phyloP scores from a whole-genome alignment of 805 yeast species.

The Lipomyces japonicus region DNA sequence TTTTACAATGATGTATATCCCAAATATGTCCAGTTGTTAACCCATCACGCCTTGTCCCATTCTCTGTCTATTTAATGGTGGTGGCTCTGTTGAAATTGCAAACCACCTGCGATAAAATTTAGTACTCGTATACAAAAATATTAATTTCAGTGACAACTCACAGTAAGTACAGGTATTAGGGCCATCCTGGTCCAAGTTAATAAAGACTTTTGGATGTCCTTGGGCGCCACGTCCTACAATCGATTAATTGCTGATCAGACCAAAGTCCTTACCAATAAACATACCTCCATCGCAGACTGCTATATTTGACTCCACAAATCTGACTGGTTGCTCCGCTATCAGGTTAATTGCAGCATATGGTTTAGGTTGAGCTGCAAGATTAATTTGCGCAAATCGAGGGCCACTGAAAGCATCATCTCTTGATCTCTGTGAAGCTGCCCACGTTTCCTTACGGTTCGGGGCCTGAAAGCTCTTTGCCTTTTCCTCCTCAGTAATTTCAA shows the following conservation, averaged over 20 bases:
- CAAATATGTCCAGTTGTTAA: too few species aligned
- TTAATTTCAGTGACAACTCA: conserved; percentile 1
- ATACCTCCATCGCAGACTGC: conserved; percentile 77
- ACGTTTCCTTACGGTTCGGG: conserved; percentile 65
- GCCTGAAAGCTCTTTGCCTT: conserved; percentile 50
- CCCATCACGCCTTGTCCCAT: too few species aligned
- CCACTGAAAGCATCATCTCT: conserved; percentile 55
- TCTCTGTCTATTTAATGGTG: conserved; percentile 7
- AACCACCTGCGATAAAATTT: conserved; percentile 17
- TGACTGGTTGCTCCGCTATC: conserved; percentile 68
- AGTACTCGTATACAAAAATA: background rate
- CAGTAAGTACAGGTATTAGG: conserved; percentile 78
- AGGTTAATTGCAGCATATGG: conserved; percentile 83
- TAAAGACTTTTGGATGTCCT: conserved; percentile 81
- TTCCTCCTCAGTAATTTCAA: conserved; percentile 14
- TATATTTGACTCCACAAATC: conserved; percentile 54
- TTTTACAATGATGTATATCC: background rate
- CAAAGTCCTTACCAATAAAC: background rate
- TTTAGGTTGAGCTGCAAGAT: conserved; percentile 56
- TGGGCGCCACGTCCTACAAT: conserved; percentile 53
- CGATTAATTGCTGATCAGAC: background rate
- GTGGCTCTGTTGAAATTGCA: conserved; percentile 24
- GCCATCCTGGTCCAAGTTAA: conserved; percentile 73
- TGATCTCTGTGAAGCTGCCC: conserved; percentile 68
- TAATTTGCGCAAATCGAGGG: conserved; percentile 69